Evolutionary conservation across 805 yeast genomes (phyloP).

Genomic region (Candida adriatica): DNA sequence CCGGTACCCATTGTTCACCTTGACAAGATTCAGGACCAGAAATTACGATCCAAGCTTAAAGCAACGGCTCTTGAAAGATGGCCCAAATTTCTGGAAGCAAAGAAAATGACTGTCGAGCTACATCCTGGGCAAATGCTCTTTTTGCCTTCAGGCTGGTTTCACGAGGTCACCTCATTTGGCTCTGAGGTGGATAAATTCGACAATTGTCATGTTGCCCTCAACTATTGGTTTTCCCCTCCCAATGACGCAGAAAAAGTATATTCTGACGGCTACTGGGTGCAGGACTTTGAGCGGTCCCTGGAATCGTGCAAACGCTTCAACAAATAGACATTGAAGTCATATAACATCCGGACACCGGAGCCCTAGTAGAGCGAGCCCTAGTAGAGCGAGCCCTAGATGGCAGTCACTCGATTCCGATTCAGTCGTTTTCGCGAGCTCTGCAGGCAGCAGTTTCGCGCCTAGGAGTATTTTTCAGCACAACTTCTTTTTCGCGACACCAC

Average conservation of each 20-base stretch:
- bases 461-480: too few species aligned
- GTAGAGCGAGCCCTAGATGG: too few species aligned
- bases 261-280: conserved; percentile 44
- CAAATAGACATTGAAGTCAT: too few species aligned
- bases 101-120: conserved; percentile 39
- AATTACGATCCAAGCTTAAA: conserved; percentile 24
- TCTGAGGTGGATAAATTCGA: conserved; percentile 12
- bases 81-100: conserved; percentile 40
- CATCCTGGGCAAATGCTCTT: conserved; percentile 62
- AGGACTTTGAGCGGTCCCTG: conserved; percentile 41
- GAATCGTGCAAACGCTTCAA: conserved; percentile 24
- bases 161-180: conserved; percentile 67
- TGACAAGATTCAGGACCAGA: conserved; percentile 38
- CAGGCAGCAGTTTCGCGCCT: too few species aligned
- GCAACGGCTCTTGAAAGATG: conserved; percentile 33
- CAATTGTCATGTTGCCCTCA: conserved; percentile 50
- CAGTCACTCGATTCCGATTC: too few species aligned
- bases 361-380: too few species aligned
- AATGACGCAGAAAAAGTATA: conserved; percentile 33
- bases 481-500: too few species aligned
- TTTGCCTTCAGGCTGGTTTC: conserved; percentile 78
- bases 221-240: conserved; percentile 75
- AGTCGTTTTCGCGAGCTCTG: too few species aligned
- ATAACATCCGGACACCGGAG: too few species aligned
- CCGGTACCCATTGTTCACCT: conserved; percentile 61